A percentile compares a stretch with the other conserved stretches of the same genome.
These are phyloP conservation scores for Phytophthora sp. DNA, from an alignment of 352 stramenopile genomes.

Conservation along the genomic window DNA sequence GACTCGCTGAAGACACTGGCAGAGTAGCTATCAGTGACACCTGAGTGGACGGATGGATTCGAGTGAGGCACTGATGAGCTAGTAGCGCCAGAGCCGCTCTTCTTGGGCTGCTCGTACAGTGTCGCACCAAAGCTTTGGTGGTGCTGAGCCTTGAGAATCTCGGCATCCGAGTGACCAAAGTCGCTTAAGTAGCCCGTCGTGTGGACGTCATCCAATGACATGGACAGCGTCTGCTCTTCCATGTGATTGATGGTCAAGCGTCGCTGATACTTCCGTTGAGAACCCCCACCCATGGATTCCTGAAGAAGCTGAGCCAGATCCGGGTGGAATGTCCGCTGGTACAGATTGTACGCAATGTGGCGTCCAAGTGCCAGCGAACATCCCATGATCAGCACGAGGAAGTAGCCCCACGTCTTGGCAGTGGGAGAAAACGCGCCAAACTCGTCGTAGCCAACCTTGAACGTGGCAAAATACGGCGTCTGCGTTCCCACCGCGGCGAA, in stretches of 20 bases:
- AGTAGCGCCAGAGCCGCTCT: slow-evolving; percentile 15
- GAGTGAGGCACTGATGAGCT: slow-evolving; percentile 28
- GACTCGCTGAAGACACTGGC: slow-evolving; percentile 72
- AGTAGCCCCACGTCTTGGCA: slow-evolving; percentile 56
- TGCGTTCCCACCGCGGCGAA: slow-evolving; percentile 68
- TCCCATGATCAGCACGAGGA: slow-evolving; percentile 72
- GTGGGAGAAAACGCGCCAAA: slow-evolving; percentile 74
- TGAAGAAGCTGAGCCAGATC: slow-evolving; percentile 75
- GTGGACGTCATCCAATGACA: slow-evolving; percentile 79
- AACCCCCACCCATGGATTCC: slow-evolving; percentile 51
- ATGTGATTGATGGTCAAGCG: slow-evolving; percentile 78
- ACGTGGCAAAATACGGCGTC: slow-evolving; percentile 58
- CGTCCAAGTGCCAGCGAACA: slow-evolving; percentile 71
- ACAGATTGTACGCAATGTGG: slow-evolving; percentile 82
- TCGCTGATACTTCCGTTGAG: slow-evolving; percentile 39
- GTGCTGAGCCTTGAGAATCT: slow-evolving; percentile 44
- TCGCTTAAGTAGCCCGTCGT: slow-evolving; percentile 53
- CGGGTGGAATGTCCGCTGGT: slow-evolving; percentile 79
- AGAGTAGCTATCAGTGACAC: slow-evolving; percentile 56
- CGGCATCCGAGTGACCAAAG: slow-evolving; percentile 55
- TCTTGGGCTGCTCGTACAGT: slow-evolving; percentile 40
- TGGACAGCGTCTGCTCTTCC: slow-evolving; percentile 76
- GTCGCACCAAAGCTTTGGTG: slow-evolving; percentile 26
- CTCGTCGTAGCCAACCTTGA: slow-evolving; percentile 85
- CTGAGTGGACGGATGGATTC: neutral